Evolutionary conservation across 768 basidiomycete species (phyloP), one percentile per base, ranked within the genome.

Genomic region (Kwoniella mangroviensis): DNA sequence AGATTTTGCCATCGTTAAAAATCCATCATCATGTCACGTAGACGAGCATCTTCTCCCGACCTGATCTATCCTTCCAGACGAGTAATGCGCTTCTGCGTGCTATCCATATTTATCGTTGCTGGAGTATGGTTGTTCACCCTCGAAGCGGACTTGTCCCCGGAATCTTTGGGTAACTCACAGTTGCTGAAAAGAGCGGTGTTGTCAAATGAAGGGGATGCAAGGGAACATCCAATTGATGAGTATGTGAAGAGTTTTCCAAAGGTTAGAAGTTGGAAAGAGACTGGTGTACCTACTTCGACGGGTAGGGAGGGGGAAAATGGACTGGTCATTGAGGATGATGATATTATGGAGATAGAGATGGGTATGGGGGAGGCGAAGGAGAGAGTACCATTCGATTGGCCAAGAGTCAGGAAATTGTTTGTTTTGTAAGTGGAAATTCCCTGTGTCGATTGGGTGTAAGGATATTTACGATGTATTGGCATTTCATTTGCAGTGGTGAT

Each of bases 371-470:
- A 51, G 3, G 34, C 19, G 9, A 53, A 11, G 21, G 34, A 51
- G 17, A 28, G 34, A 55, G 41, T 12, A 61, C 59, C 52, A 52
- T 71, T 71, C 40, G 69, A 71, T 54, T 71, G 69, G 69, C 69
- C 69, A 22, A 61, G 64, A 24, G 54, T 63, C 6, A 67, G 21
- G 24, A 65, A 71, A 21, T 56, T 71, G 56, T 71, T 71, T 41
- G 69, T 71, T 11, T 71, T 71, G 68, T 69, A 61, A 69, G 68
- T 69, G 2, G 2, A 7, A 49, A 15, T 6, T 5, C 45, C 19
- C 45, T 19, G 13, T 49, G 12, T 49, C 13, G 45, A 17, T 19
- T 4, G 13, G 12, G 45, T 19, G 45, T 49, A 17, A 15, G 45
- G 13, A 13, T 17, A 49, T 19, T 49, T 49, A 9, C 10, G 45